Conservation (phyloP, 176 grass and related monocot genomes). For the Paspalum notatum region DNA sequence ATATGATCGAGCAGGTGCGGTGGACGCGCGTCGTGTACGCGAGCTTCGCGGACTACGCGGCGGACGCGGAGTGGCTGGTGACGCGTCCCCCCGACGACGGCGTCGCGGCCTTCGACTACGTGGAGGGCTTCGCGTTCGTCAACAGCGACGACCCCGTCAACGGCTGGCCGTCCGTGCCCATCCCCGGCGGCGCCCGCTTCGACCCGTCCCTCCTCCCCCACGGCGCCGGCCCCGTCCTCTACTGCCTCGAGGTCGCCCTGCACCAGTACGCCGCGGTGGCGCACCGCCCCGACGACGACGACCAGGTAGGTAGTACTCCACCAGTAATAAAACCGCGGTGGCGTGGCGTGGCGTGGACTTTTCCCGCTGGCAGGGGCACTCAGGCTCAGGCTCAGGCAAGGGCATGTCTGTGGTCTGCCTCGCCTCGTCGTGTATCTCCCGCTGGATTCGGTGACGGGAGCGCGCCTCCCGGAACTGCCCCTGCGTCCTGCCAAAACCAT, state of each 20-base stretch:
- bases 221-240: slow-evolving; percentile 67
- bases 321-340: too few species aligned
- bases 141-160: slow-evolving; percentile 72
- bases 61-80: slow-evolving; percentile 86
- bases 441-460: slow-evolving; percentile 63
- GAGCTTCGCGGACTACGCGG: slow-evolving; percentile 71
- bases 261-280: slow-evolving; percentile 69
- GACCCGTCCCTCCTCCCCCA: slow-evolving; percentile 55
- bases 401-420: not conserved
- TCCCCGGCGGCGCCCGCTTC: slow-evolving; percentile 56
- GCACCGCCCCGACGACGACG: slow-evolving; percentile 34
- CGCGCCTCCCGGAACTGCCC: not conserved
- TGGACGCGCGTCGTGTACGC: slow-evolving; percentile 81
- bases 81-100: slow-evolving; percentile 14
- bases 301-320: too few species aligned
- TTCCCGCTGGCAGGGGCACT: slow-evolving; percentile 36
- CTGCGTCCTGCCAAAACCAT: slow-evolving; percentile 17
- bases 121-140: slow-evolving; percentile 87
- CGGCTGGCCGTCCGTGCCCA: slow-evolving; percentile 78
- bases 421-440: slow-evolving; percentile 44
- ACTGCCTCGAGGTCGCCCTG: slow-evolving; percentile 92
- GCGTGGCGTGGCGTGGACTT: slow-evolving; percentile 41
- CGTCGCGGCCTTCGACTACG: slow-evolving; percentile 62
- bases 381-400: too few species aligned
- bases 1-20: slow-evolving; percentile 56